A percentile compares a stretch with the other conserved stretches of the same genome.
Evolutionary conservation across 176 grass and related monocot species (phyloP).

Genomic region (Oryza glumipatula): DNA sequence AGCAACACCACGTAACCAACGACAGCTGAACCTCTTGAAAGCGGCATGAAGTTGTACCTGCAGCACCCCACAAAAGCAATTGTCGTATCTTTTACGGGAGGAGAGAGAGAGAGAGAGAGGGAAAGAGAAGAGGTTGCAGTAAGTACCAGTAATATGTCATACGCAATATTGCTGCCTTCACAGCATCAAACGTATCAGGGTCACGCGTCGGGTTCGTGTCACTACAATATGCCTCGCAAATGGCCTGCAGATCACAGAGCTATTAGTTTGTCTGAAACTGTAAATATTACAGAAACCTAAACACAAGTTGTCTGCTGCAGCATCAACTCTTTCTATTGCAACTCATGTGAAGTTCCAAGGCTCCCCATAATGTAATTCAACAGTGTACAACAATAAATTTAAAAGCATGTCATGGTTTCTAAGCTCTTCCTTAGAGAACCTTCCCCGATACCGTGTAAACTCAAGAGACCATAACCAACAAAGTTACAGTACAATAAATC

Average conservation of each 20-base stretch:
- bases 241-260: conserved; percentile 59
- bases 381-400: background rate
- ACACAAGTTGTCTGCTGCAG: conserved; percentile 4
- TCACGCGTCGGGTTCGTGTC: conserved; percentile 70
- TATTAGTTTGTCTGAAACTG: background rate
- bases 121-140: background rate
- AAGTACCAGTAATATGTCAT: conserved; percentile 96
- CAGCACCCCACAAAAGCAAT: conserved; percentile 26
- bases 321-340: conserved; percentile 22
- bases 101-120: background rate
- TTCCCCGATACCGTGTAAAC: background rate
- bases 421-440: background rate
- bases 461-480: background rate
- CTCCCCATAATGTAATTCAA: background rate
- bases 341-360: conserved; percentile 21
- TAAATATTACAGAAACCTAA: background rate
- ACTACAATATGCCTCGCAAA: conserved; percentile 78
- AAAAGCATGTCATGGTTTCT: background rate
- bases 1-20: conserved; percentile 82
- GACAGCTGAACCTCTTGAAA: conserved; percentile 85
- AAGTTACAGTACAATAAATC: conserved; percentile 20
- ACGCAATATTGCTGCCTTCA: conserved; percentile 72
- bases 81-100: background rate
- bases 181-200: conserved; percentile 58
- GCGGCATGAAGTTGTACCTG: conserved; percentile 99